Conservation (phyloP, 2,329 filamentous ascomycete species). For the Xylaria sp. region DNA sequence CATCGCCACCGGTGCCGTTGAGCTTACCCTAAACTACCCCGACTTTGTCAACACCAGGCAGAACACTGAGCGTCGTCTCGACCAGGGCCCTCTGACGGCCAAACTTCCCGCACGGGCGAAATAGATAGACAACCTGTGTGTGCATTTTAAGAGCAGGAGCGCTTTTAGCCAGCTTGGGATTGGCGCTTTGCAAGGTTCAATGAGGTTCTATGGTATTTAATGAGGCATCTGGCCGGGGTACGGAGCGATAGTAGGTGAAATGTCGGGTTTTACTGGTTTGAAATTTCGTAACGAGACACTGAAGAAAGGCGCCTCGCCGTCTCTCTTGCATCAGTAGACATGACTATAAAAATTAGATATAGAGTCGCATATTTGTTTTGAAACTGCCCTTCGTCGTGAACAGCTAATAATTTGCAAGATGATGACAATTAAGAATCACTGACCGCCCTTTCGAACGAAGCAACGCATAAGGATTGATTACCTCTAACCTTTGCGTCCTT, state of each 20-base stretch:
- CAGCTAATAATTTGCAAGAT: not conserved
- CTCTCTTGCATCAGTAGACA: conserved; percentile 33
- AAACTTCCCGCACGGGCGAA: conserved; percentile 52
- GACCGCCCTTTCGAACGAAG: not conserved
- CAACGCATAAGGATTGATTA: not conserved
- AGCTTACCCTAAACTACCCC: conserved; percentile 95
- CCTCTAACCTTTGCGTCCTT: not conserved
- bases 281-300: conserved; percentile 36
- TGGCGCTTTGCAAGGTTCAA: conserved; percentile 29
- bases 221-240: conserved; percentile 34
- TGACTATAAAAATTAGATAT: conserved; percentile 40
- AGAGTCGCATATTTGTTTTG: conserved; percentile 30
- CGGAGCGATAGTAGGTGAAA: conserved; percentile 40
- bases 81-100: conserved; percentile 54
- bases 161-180: conserved; percentile 24
- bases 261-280: conserved; percentile 39
- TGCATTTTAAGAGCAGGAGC: conserved; percentile 27
- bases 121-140: conserved; percentile 21
- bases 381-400: not conserved
- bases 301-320: conserved; percentile 23
- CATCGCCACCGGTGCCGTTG: conserved; percentile 87
- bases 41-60: conserved; percentile 88
- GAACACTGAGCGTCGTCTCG: conserved; percentile 73
- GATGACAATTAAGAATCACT: conserved; percentile 7
- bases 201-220: conserved; percentile 42